Evolutionary conservation across 2,329 filamentous ascomycete species (phyloP), one percentile per base, ranked within the genome.

Genomic region (Colletotrichum limetticola): DNA sequence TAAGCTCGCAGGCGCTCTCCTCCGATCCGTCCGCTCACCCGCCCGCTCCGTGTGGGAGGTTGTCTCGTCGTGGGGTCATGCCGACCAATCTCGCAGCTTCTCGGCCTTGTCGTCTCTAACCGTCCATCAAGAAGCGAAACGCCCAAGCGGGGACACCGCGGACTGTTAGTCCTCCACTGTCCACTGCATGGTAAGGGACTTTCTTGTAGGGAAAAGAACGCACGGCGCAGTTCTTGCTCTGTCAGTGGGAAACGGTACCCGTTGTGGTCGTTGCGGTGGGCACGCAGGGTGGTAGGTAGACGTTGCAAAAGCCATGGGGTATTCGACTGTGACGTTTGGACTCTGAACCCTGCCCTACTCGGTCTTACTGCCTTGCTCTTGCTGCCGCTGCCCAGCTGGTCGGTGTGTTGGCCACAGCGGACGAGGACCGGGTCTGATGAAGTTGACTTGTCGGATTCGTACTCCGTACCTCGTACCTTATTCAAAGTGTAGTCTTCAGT

Each of bases 381-480:
- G 11, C n/a, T n/a, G 32, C 53, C 4, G 46, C 22, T 35, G 52
- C 46, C 53, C 30, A 60, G 24, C 42, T 26, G 32, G 11, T 26
- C 22, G 16, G 28, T 66, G 63, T 52, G 55, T 26, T 28, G 63
- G 56, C 24, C 30, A 37, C 22, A 56, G 26, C 22, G 46, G 53
- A 58, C 46, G 26, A 32, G 62, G 63, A 32, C 42, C 46, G 55
- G 68, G 63, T 37, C 49, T 28, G 56, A 28, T 42, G 60, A 28
- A 59, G 35, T 35, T 49, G 67, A 65, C 37, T 46, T 69, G 60
- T 70, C 70, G 66, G 70, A 49, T 70, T 70, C 66, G 60, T 60
- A 35, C 42, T 8, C 14, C n/a, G n/a, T 14, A 70, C 28, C 67
- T 70, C 70, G 70, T 65, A 70, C 60, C 60, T 57, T 72, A 70